Evolutionary conservation across 1,284 basidiomycete genomes (phyloP).

Genomic region (Fomitopsis pinicola): DNA sequence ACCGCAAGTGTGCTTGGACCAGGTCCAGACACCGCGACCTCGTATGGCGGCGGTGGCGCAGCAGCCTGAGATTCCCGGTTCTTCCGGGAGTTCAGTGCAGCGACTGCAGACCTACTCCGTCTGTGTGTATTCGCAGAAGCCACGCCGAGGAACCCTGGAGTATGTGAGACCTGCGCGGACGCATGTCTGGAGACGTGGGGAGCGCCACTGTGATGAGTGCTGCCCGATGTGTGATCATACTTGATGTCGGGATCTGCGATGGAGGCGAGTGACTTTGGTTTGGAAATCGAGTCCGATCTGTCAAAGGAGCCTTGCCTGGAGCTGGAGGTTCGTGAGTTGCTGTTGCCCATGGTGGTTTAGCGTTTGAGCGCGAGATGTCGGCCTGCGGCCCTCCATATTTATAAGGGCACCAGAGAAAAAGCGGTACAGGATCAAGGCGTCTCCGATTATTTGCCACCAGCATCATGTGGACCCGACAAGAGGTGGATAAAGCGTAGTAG

Average conservation of each 20-base stretch:
- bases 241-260: neutral
- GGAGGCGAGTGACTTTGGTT: constrained; percentile 4
- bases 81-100: neutral
- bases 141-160: constrained; percentile 3
- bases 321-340: constrained; percentile 10
- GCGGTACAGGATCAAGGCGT: neutral
- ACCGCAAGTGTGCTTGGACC: neutral
- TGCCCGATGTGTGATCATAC: neutral
- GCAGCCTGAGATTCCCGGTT: neutral
- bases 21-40: constrained; percentile 11
- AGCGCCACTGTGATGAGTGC: neutral
- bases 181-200: neutral
- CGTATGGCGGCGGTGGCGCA: constrained; percentile 18
- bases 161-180: neutral
- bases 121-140: constrained; percentile 9
- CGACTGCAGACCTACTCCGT: constrained; percentile 17
- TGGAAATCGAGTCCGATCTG: constrained; percentile 7
- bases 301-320: neutral
- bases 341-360: constrained; percentile 15
- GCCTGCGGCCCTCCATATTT: neutral
- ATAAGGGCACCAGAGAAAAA: neutral
- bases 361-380: neutral
- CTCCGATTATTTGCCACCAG: neutral
- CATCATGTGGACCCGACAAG: neutral
- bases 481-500: neutral